Evolutionary conservation across 2,329 filamentous ascomycete genomes (phyloP).

Genomic region (Claviceps pusilla): DNA sequence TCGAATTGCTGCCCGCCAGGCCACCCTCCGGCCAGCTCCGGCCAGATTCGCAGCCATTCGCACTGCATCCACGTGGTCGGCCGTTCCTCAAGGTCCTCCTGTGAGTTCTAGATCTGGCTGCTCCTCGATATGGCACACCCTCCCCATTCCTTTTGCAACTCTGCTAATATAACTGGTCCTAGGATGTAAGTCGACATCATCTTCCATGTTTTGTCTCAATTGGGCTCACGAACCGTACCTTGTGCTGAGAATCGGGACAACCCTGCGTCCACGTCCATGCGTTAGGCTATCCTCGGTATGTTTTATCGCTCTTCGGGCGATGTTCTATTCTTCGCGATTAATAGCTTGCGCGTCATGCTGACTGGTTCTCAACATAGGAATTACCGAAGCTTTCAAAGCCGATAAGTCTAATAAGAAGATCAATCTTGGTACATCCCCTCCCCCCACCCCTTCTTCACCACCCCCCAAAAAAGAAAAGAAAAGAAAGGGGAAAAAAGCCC

Average conservation of each 20-base stretch:
- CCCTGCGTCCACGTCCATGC: neutral
- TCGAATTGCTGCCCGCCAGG: constrained; percentile 37
- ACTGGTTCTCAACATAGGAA: constrained; percentile 34
- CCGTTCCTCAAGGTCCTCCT: constrained; percentile 85
- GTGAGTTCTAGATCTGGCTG: constrained; percentile 39
- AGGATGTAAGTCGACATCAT: constrained; percentile 9
- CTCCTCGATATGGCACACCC: neutral
- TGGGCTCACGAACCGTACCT: neutral
- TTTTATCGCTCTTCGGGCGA: constrained; percentile 3
- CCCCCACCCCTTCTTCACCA: too few relatives aligned
- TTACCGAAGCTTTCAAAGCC: constrained; percentile 98
- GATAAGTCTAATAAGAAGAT: constrained; percentile 91
- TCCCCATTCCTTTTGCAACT: neutral
- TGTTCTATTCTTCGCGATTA: neutral
- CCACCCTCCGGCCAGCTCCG: constrained; percentile 25
- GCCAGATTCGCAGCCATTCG: constrained; percentile 29
- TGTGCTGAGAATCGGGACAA: neutral
- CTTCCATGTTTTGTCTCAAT: neutral
- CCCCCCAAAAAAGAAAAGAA: too few relatives aligned
- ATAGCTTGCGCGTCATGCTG: constrained; percentile 11
- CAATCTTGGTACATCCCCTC: constrained; percentile 58
- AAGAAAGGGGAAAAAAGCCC: neutral
- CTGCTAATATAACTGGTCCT: neutral
- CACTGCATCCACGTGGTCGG: constrained; percentile 71
- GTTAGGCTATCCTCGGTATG: constrained; percentile 62